Percentiles rank a stretch among this genome's conserved stretches.
These are phyloP conservation scores for Cymbopogon flexuosus DNA, from an alignment of 202 grass and related monocot genomes.

Conservation along the genomic window DNA sequence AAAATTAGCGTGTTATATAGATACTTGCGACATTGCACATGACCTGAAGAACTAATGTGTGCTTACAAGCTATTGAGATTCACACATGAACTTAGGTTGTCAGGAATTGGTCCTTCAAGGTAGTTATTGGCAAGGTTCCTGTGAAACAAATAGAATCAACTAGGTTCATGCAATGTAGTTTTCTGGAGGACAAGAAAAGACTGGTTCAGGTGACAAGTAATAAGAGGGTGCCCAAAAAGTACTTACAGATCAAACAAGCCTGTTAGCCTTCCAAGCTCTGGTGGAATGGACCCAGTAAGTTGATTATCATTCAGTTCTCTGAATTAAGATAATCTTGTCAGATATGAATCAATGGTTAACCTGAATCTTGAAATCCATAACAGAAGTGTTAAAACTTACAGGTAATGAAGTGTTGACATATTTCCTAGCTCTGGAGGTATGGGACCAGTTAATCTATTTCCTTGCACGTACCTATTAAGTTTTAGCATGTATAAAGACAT, in stretches of 20 bases:
- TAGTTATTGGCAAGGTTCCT: slow-evolving; percentile 80
- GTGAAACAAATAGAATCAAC: slow-evolving; percentile 5
- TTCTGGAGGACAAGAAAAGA: neutral
- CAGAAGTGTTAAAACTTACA: slow-evolving; percentile 39
- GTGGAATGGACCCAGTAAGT: slow-evolving; percentile 69
- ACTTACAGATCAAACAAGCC: slow-evolving; percentile 93
- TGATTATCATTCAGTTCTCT: slow-evolving; percentile 94
- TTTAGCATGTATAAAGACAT: neutral
- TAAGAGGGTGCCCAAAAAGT: neutral
- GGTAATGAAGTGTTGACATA: slow-evolving; percentile 93
- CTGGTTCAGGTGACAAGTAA: neutral
- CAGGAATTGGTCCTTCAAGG: slow-evolving; percentile 79
- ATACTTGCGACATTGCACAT: neutral
- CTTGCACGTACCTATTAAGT: slow-evolving; percentile 60
- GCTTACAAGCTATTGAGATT: slow-evolving; percentile 99
- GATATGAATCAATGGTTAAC: neutral
- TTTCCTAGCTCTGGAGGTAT: slow-evolving; percentile 94
- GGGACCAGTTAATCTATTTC: slow-evolving; percentile 58
- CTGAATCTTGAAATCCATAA: neutral
- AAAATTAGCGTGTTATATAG: slow-evolving; percentile 15
- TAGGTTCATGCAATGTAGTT: neutral
- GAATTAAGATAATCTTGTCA: slow-evolving; percentile 28
- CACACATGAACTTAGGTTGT: slow-evolving; percentile 87
- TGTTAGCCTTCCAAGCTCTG: slow-evolving; percentile 84
- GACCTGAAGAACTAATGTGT: neutral